A percentile compares a stretch with the other conserved stretches of the same genome.
phyloP scores from a whole-genome alignment of 176 grass and related monocot genomes.

The Oryza coarctata region DNA sequence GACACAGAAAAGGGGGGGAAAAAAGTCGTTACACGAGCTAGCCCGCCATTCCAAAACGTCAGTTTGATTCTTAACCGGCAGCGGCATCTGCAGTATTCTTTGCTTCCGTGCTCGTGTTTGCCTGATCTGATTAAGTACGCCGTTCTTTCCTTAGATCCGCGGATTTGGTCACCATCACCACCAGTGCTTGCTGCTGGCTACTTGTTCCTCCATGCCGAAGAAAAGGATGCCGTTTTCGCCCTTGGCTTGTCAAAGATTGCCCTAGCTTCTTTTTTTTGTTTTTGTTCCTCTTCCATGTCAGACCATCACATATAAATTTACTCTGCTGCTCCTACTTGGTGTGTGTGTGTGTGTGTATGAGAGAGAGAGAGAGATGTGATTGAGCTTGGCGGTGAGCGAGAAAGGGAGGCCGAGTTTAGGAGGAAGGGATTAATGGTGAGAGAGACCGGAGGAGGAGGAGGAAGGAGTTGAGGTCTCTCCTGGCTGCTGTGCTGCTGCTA shows the following conservation, averaged over 20 bases:
- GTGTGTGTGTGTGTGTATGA: background rate
- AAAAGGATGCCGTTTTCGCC: conserved; percentile 51
- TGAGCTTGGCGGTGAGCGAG: conserved; percentile 2
- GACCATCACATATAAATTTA: conserved; percentile 33
- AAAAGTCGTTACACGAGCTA: too few relatives aligned
- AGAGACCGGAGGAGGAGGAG: background rate
- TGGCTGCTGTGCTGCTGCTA: background rate
- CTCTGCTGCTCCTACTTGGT: background rate
- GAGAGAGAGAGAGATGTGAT: background rate
- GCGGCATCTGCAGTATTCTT: background rate
- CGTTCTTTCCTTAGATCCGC: conserved; percentile 59
- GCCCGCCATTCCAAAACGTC: too few relatives aligned
- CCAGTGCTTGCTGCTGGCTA: background rate
- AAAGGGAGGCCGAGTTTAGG: conserved; percentile 8
- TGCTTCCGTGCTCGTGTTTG: background rate
- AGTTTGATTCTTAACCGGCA: too few relatives aligned
- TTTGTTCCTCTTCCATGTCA: too few relatives aligned
- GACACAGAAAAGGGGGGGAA: too few relatives aligned
- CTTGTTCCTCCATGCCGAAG: conserved; percentile 66
- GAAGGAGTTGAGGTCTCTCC: background rate
- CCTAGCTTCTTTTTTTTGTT: too few relatives aligned
- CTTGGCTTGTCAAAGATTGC: background rate
- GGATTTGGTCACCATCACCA: conserved; percentile 37
- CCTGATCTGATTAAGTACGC: background rate
- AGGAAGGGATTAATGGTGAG: conserved; percentile 37